Evolutionary conservation across 768 basidiomycete genomes (phyloP).

Genomic region (Hortiboletus campestris): DNA sequence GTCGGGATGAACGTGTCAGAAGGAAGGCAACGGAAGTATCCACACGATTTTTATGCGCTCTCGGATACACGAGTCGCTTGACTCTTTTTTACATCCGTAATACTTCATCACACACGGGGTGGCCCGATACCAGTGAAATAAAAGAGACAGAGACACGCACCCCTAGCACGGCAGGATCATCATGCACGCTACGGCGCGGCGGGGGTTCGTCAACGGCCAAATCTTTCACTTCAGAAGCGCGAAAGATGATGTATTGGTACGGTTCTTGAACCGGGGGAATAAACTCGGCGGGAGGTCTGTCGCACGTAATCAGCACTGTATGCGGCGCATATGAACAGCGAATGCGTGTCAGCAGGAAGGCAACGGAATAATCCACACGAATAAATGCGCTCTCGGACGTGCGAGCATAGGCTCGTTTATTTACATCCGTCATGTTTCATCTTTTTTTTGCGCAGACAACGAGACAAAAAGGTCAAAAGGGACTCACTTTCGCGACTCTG

Average conservation of each 20-base stretch:
- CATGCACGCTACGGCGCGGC: conserved; percentile 63
- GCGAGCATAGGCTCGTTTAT: conserved; percentile 36
- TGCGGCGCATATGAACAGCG: neutral
- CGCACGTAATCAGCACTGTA: conserved; percentile 26
- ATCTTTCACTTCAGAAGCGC: conserved; percentile 87
- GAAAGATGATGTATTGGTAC: conserved; percentile 89
- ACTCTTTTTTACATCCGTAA: conserved; percentile 45
- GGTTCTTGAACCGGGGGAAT: conserved; percentile 82
- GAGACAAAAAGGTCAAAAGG: neutral
- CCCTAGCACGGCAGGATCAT: conserved; percentile 83
- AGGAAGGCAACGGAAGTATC: conserved; percentile 63
- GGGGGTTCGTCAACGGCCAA: conserved; percentile 75
- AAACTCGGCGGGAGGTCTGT: conserved; percentile 70
- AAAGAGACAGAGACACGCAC: conserved; percentile 43
- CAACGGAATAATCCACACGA: conserved; percentile 63
- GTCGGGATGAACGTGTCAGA: conserved; percentile 37
- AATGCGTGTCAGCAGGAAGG: conserved; percentile 54
- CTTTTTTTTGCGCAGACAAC: conserved; percentile 8
- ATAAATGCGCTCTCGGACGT: conserved; percentile 43
- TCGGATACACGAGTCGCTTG: conserved; percentile 35
- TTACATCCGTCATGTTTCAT: conserved; percentile 44
- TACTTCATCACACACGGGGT: conserved; percentile 38
- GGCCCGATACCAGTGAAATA: neutral
- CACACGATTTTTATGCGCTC: conserved; percentile 48
- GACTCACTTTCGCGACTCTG: conserved; percentile 75